phyloP scores from a whole-genome alignment of 192 early-diverging fungal genomes.

The Chytriomyces sp. region DNA sequence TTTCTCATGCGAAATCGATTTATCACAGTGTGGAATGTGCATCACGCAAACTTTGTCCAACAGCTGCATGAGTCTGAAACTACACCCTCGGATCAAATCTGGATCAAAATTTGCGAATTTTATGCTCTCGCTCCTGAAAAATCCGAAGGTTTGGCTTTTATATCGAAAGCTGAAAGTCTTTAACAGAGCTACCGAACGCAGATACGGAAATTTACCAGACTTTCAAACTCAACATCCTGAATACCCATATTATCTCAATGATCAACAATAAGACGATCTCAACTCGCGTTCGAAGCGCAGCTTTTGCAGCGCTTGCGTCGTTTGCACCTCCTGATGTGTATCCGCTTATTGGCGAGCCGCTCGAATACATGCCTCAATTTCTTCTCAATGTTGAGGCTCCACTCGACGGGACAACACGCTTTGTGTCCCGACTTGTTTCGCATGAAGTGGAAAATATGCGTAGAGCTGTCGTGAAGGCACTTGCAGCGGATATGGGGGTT shows the following conservation, averaged over 20 bases:
- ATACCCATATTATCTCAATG: not conserved
- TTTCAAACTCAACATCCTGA: constrained; percentile 13
- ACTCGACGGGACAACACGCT: not conserved
- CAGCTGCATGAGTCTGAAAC: not conserved
- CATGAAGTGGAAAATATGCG: constrained; percentile 25
- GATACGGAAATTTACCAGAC: constrained; percentile 19
- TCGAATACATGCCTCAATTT: not conserved
- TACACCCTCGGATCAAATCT: not conserved
- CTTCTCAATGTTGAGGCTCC: not conserved
- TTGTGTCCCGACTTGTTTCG: not conserved
- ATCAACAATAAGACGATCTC: not conserved
- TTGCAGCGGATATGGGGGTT: constrained; percentile 22
- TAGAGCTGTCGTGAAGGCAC: constrained; percentile 9
- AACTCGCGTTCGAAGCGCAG: not conserved
- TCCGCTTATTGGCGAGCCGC: not conserved
- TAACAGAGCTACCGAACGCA: not conserved
- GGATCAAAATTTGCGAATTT: not conserved
- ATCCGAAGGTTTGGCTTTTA: not conserved
- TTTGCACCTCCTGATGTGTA: constrained; percentile 23
- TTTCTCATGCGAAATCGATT: not conserved
- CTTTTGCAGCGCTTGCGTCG: not conserved
- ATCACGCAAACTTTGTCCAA: constrained; percentile 6
- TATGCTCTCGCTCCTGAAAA: constrained; percentile 8
- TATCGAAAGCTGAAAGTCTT: no score
- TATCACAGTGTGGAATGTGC: constrained; percentile 20